phyloP scores from a whole-genome alignment of 192 early-diverging fungal species.

The Obelidium mucronatum region DNA sequence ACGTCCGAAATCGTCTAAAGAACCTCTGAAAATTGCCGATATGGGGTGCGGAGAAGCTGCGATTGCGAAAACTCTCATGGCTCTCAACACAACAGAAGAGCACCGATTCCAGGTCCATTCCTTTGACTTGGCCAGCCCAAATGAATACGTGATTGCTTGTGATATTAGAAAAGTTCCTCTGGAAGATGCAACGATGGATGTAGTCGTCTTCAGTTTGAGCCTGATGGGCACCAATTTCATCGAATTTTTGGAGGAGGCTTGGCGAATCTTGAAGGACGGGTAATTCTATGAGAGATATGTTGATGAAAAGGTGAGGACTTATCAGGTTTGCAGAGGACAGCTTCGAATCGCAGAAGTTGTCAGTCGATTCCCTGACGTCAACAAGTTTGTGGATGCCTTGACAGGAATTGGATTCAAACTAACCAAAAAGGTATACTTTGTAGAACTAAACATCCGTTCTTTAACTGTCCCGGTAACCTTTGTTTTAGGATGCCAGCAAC shows the following conservation, averaged over 20 bases:
- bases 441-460: background rate
- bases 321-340: conserved; percentile 71
- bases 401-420: conserved; percentile 80
- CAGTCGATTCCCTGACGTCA: conserved; percentile 83
- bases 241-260: conserved; percentile 89
- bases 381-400: conserved; percentile 77
- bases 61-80: conserved; percentile 72
- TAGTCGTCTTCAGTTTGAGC: conserved; percentile 91
- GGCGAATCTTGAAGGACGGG: conserved; percentile 81
- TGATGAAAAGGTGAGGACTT: too few species aligned
- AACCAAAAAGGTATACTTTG: conserved; percentile 61
- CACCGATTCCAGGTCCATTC: conserved; percentile 24
- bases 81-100: conserved; percentile 16
- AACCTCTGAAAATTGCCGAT: conserved; percentile 76
- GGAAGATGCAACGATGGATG: conserved; percentile 69
- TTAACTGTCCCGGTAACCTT: too few species aligned
- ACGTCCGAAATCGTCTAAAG: conserved; percentile 56
- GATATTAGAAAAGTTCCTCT: conserved; percentile 87
- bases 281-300: too few species aligned
- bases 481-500: conserved; percentile 74
- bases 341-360: conserved; percentile 95
- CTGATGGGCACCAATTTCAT: conserved; percentile 97
- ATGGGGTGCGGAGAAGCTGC: conserved; percentile 97
- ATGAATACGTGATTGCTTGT: conserved; percentile 75
- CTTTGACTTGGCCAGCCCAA: conserved; percentile 15